A percentile compares a stretch with the other conserved stretches of the same genome.
phyloP scores from a whole-genome alignment of 768 basidiomycete species.

The Boletus speciosus region DNA sequence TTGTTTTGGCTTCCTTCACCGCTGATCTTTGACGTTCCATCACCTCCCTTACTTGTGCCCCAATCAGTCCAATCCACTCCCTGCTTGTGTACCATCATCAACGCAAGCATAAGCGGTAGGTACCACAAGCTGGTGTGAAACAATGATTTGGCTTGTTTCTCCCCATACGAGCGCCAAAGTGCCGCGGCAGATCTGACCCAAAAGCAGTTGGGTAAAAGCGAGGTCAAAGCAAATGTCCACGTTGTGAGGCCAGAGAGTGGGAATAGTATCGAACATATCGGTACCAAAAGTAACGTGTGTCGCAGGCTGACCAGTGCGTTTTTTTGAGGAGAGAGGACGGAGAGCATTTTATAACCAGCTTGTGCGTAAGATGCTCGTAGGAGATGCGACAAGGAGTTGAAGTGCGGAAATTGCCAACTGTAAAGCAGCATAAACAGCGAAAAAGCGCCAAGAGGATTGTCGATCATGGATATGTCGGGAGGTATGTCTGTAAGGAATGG shows the following conservation, averaged over 20 bases:
- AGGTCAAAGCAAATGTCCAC: conserved; percentile 80
- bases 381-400: conserved; percentile 88
- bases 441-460: conserved; percentile 80
- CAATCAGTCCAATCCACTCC: conserved; percentile 74
- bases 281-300: conserved; percentile 71
- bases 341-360: conserved; percentile 92
- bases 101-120: conserved; percentile 79
- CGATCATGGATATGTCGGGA: conserved; percentile 49
- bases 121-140: conserved; percentile 89
- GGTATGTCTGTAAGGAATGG: conserved; percentile 45
- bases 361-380: conserved; percentile 87
- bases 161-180: conserved; percentile 71
- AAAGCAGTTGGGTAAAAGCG: conserved; percentile 70
- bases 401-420: conserved; percentile 99
- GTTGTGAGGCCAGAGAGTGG: conserved; percentile 94
- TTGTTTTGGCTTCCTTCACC: not conserved
- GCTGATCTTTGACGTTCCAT: not conserved
- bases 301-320: conserved; percentile 86
- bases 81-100: conserved; percentile 96
- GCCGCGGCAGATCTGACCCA: conserved; percentile 64
- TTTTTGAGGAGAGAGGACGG: conserved; percentile 68
- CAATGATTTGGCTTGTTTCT: conserved; percentile 71
- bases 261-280: conserved; percentile 74
- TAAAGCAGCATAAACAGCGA: conserved; percentile 83
- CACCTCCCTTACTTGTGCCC: conserved; percentile 16